Conservation (phyloP, 495 filamentous ascomycete genomes). For the Talaromyces ruber region DNA sequence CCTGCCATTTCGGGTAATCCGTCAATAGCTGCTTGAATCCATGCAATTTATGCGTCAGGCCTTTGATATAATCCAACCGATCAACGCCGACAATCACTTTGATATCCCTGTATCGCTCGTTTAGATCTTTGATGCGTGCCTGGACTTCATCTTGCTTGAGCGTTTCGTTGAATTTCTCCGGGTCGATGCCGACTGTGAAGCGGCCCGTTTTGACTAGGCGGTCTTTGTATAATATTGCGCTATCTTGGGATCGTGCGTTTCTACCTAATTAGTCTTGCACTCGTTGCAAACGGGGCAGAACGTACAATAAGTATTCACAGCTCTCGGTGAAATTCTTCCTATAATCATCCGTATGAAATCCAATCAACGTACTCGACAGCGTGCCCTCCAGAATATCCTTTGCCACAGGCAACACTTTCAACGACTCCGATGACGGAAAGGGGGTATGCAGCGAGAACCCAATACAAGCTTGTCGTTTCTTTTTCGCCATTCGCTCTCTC, state of each 20-base stretch:
- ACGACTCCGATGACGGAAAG: slow-evolving; percentile 88
- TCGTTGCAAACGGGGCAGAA: slow-evolving; percentile 15
- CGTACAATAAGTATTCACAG: slow-evolving; percentile 72
- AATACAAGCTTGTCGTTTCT: slow-evolving; percentile 70
- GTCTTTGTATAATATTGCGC: slow-evolving; percentile 69
- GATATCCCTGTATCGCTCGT: slow-evolving; percentile 75
- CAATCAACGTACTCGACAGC: slow-evolving; percentile 77
- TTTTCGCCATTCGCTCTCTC: slow-evolving; percentile 62
- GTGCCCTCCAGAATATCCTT: slow-evolving; percentile 74
- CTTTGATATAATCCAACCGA: slow-evolving; percentile 91
- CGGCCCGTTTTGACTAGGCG: slow-evolving; percentile 67
- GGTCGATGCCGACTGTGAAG: slow-evolving; percentile 93
- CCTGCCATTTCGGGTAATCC: slow-evolving; percentile 85
- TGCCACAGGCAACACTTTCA: slow-evolving; percentile 79
- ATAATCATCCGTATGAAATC: slow-evolving; percentile 95
- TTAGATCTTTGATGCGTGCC: slow-evolving; percentile 65
- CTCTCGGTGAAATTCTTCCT: slow-evolving; percentile 81
- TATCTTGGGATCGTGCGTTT: slow-evolving; percentile 44
- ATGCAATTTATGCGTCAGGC: slow-evolving; percentile 89
- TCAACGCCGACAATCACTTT: slow-evolving; percentile 93
- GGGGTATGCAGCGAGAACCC: slow-evolving; percentile 95
- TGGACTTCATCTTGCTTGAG: slow-evolving; percentile 73
- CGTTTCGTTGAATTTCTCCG: slow-evolving; percentile 86
- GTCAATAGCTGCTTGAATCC: slow-evolving; percentile 85
- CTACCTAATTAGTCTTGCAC: slow-evolving; percentile 8